Conservation (phyloP, 768 basidiomycete genomes). For the Austroboletus eburneus region DNA sequence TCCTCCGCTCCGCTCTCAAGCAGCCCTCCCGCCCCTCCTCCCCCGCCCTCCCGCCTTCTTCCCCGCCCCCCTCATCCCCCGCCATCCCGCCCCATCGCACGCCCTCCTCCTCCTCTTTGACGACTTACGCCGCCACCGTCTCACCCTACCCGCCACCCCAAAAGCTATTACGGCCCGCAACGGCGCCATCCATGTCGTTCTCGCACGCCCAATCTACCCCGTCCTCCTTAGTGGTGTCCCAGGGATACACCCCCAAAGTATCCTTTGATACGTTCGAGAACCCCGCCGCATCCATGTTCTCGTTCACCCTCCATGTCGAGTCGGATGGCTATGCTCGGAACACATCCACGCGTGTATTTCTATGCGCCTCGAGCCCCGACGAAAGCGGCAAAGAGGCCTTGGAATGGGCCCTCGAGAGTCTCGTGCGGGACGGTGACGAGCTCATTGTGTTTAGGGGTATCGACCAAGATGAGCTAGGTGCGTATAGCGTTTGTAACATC, state of each 20-base stretch:
- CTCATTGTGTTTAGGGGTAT: constrained; percentile 88
- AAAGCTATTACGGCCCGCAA: constrained; percentile 9
- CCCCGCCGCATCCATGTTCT: constrained; percentile 76
- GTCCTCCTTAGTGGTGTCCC: constrained; percentile 22
- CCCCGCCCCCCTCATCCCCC: constrained; percentile 25
- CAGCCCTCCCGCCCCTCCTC: constrained; percentile 31
- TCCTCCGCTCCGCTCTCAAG: constrained; percentile 56
- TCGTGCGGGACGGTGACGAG: constrained; percentile 89
- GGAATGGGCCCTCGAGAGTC: constrained; percentile 85
- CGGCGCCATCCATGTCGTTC: constrained; percentile 14
- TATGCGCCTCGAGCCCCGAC: constrained; percentile 85
- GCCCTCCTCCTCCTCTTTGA: constrained; percentile 15
- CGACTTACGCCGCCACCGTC: constrained; percentile 20
- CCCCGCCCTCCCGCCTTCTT: constrained; percentile 9
- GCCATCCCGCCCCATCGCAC: constrained; percentile 11
- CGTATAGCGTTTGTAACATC: not conserved
- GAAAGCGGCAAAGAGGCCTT: constrained; percentile 86
- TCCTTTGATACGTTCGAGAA: constrained; percentile 90
- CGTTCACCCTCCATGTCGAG: constrained; percentile 82
- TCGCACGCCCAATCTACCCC: constrained; percentile 15
- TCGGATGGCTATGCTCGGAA: constrained; percentile 74
- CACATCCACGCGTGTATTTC: constrained; percentile 78
- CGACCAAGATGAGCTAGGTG: constrained; percentile 81
- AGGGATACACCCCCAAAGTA: constrained; percentile 44
- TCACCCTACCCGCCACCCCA: constrained; percentile 13